Evolutionary conservation across 1,139 yeast genomes (phyloP).

Genomic region (Cylindricascospora bacillispora): DNA sequence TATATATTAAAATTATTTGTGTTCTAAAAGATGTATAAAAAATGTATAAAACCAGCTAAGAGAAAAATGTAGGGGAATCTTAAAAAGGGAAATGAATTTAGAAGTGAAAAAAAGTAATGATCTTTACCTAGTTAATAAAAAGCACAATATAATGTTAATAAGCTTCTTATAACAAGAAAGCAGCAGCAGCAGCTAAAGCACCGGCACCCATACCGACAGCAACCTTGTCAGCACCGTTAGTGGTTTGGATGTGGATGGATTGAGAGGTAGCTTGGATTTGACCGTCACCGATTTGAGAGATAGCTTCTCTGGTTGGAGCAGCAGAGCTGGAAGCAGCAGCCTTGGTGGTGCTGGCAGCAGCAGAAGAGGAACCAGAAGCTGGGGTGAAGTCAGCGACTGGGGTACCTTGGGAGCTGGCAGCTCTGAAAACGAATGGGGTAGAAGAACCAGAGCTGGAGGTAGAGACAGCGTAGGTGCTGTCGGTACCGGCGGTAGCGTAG

Average conservation of each 20-base stretch:
- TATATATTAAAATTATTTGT: too few species aligned
- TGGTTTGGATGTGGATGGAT: slow-evolving; percentile 3
- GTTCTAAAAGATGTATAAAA: too few species aligned
- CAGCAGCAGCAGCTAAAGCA: slow-evolving; percentile 4
- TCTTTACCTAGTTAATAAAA: too few species aligned
- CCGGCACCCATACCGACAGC: slow-evolving; percentile 5
- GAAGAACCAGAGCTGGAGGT: slow-evolving; percentile 6
- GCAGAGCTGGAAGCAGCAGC: slow-evolving; percentile 1
- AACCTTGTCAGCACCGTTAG: slow-evolving; percentile 5
- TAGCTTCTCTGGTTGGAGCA: slow-evolving; percentile 28
- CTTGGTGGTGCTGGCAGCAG: slow-evolving; percentile 11
- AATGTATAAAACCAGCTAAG: too few species aligned
- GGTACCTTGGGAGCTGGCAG: slow-evolving; percentile 1
- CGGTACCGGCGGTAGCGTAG: slow-evolving; percentile 11
- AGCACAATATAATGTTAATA: too few species aligned
- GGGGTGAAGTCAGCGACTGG: slow-evolving; percentile 13
- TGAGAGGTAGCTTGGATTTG: slow-evolving; percentile 45
- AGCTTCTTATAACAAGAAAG: slow-evolving; percentile 3
- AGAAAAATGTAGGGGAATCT: too few species aligned
- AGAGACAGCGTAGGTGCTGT: slow-evolving; percentile 9
- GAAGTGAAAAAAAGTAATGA: too few species aligned
- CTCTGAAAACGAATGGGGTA: slow-evolving; percentile 2
- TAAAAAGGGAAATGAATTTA: too few species aligned
- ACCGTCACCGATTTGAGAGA: slow-evolving; percentile 47
- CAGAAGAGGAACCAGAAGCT: slow-evolving; percentile 10